Conservation (phyloP, 805 yeast species). For the Pichia rugopelliculosa region DNA sequence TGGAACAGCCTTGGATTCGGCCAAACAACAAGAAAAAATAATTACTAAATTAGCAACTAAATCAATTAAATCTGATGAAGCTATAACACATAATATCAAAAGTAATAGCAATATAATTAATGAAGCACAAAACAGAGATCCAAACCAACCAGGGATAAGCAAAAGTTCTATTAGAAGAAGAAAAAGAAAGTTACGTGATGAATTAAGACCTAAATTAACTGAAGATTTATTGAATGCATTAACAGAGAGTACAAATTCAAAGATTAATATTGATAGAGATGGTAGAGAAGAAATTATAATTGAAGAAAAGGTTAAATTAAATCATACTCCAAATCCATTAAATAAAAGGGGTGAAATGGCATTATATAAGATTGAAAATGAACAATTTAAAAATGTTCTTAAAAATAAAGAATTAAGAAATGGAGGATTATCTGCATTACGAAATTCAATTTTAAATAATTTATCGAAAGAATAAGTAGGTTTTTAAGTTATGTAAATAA, state of each 20-base stretch:
- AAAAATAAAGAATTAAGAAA: conserved; percentile 46
- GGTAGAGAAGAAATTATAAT: conserved; percentile 14
- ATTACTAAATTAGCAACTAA: conserved; percentile 13
- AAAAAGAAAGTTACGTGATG: conserved; percentile 53
- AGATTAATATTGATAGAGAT: conserved; percentile 11
- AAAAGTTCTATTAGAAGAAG: conserved; percentile 61
- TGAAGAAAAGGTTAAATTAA: conserved; percentile 29
- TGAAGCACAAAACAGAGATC: conserved; percentile 18
- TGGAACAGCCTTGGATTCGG: conserved; percentile 12
- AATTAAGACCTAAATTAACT: conserved; percentile 57
- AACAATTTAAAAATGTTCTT: conserved; percentile 51
- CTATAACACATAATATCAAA: neutral
- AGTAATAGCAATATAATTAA: conserved; percentile 1
- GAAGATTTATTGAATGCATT: conserved; percentile 52
- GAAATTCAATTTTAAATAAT: conserved; percentile 42
- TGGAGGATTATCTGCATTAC: conserved; percentile 60
- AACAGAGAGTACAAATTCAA: conserved; percentile 28
- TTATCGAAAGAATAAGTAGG: conserved; percentile 11
- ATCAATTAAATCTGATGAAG: neutral
- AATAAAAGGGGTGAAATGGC: conserved; percentile 39
- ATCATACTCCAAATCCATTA: conserved; percentile 31
- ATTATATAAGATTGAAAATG: conserved; percentile 38
- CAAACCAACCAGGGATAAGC: conserved; percentile 41
- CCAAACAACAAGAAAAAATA: conserved; percentile 12
- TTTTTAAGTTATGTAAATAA: conserved; percentile 1